Conservation (phyloP, 2,329 filamentous ascomycete genomes). For the Fusarium luffae region DNA sequence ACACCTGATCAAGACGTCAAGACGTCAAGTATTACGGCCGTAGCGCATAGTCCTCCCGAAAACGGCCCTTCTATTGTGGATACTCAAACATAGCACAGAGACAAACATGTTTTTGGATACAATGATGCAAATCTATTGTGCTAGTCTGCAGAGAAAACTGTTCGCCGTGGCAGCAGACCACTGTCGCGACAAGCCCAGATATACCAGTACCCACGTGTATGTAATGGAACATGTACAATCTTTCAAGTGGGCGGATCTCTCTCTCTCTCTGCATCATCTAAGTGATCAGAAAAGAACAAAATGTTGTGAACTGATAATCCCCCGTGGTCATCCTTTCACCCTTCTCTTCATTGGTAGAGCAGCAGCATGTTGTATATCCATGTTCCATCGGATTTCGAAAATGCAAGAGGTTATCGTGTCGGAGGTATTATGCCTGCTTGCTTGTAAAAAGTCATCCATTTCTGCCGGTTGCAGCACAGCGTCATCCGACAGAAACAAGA, state of each 20-base stretch:
- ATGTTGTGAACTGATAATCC: constrained; percentile 22
- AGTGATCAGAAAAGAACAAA: constrained; percentile 9
- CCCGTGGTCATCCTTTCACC: constrained; percentile 21
- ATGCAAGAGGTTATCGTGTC: constrained; percentile 27
- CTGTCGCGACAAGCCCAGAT: constrained; percentile 18
- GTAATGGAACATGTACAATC: constrained; percentile 14
- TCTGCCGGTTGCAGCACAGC: constrained; percentile 9
- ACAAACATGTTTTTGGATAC: not conserved
- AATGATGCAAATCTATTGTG: constrained; percentile 33
- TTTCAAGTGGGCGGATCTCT: constrained; percentile 18
- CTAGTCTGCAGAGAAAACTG: constrained; percentile 22
- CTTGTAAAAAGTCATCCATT: constrained; percentile 24
- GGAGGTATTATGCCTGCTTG: constrained; percentile 36
- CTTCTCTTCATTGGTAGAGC: constrained; percentile 25
- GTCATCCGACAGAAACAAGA: constrained; percentile 7
- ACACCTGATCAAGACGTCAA: constrained; percentile 24
- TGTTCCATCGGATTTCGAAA: constrained; percentile 22
- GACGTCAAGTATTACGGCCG: constrained; percentile 2
- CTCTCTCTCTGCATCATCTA: constrained; percentile 14
- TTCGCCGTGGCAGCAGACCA: not conserved
- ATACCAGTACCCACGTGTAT: constrained; percentile 14
- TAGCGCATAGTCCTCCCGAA: constrained; percentile 4
- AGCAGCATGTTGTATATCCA: constrained; percentile 17
- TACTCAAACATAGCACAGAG: not conserved
- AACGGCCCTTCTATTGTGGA: constrained; percentile 23